Evolutionary conservation across 305 asterid genomes (phyloP).

Genomic region (Fraxinus ornus): DNA sequence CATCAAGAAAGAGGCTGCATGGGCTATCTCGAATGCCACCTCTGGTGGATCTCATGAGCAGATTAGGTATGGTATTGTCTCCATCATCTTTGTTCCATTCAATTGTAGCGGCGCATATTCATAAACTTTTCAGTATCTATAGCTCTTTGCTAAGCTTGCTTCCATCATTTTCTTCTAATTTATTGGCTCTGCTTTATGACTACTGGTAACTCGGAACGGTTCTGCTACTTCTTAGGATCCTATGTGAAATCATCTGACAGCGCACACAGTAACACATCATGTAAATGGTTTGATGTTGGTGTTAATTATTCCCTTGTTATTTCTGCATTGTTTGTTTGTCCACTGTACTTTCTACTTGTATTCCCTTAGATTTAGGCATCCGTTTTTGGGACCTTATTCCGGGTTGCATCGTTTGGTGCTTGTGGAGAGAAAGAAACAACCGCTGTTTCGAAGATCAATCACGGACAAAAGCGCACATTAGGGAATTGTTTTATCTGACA

Average conservation of each 20-base stretch:
- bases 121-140: neutral
- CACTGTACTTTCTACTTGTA: neutral
- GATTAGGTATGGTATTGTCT: constrained; percentile 33
- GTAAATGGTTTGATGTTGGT: neutral
- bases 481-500: too few species aligned
- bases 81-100: neutral
- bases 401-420: neutral
- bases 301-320: neutral
- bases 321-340: neutral
- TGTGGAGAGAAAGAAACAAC: too few species aligned
- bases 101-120: neutral
- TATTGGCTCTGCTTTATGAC: neutral
- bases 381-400: neutral
- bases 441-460: too few species aligned
- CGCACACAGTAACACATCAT: neutral
- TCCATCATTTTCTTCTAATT: neutral
- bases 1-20: constrained; percentile 58
- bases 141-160: neutral
- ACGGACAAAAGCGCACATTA: too few species aligned
- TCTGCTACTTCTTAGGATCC: neutral
- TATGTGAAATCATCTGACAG: neutral
- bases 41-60: constrained; percentile 56
- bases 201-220: neutral
- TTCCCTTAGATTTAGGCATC: neutral
- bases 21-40: constrained; percentile 61